A percentile compares a stretch with the other conserved stretches of the same genome.
Conservation (phyloP, 148 eudicot genomes). For the Oxyria digyna region DNA sequence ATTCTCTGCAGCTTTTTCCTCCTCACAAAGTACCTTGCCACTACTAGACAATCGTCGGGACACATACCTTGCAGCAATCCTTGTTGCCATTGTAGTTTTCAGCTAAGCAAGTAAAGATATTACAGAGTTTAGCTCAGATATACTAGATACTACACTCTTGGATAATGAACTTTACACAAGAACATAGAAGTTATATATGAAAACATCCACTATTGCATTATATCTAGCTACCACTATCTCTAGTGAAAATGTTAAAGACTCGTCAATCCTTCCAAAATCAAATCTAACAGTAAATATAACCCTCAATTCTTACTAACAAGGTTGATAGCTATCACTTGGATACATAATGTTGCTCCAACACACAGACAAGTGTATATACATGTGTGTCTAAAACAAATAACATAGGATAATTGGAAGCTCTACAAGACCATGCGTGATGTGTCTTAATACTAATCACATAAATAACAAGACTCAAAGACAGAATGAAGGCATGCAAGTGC, state of each 20-base stretch:
- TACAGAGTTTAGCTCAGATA: not conserved
- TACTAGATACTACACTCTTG: not conserved
- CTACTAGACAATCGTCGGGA: constrained; percentile 68
- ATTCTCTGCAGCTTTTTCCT: constrained; percentile 98
- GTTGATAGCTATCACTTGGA: not conserved
- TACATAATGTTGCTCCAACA: not conserved
- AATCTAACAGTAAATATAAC: not conserved
- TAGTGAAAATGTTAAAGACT: not conserved
- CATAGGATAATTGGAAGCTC: too few relatives aligned
- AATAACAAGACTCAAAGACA: not conserved
- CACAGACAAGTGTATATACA: not conserved
- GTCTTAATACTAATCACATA: too few relatives aligned
- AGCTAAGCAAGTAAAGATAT: not conserved
- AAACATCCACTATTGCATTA: not conserved
- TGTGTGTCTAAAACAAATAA: not conserved
- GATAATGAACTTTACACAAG: not conserved
- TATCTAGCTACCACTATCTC: not conserved
- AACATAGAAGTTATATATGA: not conserved
- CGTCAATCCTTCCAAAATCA: not conserved
- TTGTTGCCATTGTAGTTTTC: constrained; percentile 48
- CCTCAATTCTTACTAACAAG: not conserved
- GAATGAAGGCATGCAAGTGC: not conserved
- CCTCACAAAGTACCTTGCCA: constrained; percentile 79
- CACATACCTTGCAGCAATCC: constrained; percentile 50
- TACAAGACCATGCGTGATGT: too few relatives aligned